A percentile compares a stretch with the other conserved stretches of the same genome.
Evolutionary conservation across 2,329 filamentous ascomycete genomes (phyloP).

Genomic region (Curvularia eragrostidis): DNA sequence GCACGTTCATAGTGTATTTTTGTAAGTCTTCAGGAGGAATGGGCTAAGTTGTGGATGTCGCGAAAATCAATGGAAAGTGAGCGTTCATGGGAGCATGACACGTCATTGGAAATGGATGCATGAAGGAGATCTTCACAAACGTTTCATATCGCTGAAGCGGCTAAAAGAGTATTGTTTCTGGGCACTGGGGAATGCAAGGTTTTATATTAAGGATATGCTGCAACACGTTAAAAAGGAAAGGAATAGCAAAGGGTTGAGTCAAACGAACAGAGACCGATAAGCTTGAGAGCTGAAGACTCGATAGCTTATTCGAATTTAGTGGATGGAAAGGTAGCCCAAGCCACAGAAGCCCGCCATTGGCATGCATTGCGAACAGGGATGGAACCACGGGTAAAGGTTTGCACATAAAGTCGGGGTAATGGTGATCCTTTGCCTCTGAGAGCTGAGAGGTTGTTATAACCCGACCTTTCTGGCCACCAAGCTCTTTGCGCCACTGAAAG

Average conservation of each 20-base stretch:
- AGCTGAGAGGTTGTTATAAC: neutral
- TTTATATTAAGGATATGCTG: neutral
- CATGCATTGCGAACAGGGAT: constrained; percentile 25
- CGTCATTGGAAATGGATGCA: neutral
- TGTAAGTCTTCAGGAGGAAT: too few relatives aligned
- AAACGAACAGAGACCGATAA: neutral
- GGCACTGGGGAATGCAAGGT: neutral
- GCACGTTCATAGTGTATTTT: constrained; percentile 1
- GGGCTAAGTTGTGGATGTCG: neutral
- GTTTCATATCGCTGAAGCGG: neutral
- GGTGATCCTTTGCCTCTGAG: neutral
- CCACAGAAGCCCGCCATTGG: constrained; percentile 27
- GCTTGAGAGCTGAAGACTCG: neutral
- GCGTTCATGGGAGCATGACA: neutral
- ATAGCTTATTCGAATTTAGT: constrained; percentile 19
- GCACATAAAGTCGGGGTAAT: constrained; percentile 15
- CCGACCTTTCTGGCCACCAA: neutral
- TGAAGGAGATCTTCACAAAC: neutral
- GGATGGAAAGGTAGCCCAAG: constrained; percentile 27
- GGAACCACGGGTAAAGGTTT: constrained; percentile 10
- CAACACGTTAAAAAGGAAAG: neutral
- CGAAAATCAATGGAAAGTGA: neutral
- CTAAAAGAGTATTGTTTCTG: neutral
- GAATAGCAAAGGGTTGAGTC: neutral
- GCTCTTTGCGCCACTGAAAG: neutral